Conservation (phyloP, 768 basidiomycete genomes). For the Omphalotus guepiniiformis region DNA sequence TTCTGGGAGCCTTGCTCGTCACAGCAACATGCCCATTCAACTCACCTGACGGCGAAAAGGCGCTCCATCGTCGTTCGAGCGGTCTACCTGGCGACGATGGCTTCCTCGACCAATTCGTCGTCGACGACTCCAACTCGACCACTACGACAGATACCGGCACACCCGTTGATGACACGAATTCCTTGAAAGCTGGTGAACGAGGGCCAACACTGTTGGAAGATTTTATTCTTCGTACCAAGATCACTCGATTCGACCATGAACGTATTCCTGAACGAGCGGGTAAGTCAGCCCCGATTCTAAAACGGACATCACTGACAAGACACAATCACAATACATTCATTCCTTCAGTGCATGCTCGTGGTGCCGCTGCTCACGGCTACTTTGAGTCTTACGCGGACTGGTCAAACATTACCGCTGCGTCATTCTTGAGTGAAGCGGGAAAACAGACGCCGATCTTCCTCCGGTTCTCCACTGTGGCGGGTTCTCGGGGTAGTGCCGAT, state of each 20-base stretch:
- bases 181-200: not conserved
- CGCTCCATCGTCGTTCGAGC: not conserved
- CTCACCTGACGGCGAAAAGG: too few relatives aligned
- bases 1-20: too few relatives aligned
- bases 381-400: not conserved
- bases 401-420: not conserved
- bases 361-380: constrained; percentile 1
- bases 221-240: not conserved
- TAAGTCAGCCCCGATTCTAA: not conserved
- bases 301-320: not conserved
- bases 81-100: constrained; percentile 16
- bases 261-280: constrained; percentile 1
- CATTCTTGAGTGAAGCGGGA: not conserved
- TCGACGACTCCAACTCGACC: not conserved
- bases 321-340: not conserved
- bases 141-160: not conserved
- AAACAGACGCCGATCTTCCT: not conserved
- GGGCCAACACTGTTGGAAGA: constrained; percentile 14
- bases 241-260: constrained; percentile 3
- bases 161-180: not conserved
- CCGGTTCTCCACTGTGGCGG: not conserved
- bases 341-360: not conserved
- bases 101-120: not conserved
- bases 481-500: not conserved
- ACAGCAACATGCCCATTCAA: too few relatives aligned